phyloP scores from a whole-genome alignment of 192 early-diverging fungal genomes.

The Coemansia sp. region DNA sequence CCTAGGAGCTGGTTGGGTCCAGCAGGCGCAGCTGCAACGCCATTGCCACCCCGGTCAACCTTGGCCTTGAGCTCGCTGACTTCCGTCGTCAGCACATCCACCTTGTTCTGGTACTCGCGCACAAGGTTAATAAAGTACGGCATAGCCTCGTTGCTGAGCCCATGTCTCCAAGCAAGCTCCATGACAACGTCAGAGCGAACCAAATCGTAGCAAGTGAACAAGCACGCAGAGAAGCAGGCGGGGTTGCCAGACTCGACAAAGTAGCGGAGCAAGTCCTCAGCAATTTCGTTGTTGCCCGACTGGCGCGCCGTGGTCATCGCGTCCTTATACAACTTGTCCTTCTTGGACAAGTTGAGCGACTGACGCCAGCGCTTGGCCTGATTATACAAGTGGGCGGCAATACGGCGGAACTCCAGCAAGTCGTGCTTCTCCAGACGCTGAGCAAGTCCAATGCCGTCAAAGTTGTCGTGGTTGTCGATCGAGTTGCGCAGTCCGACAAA shows the following conservation, averaged over 20 bases:
- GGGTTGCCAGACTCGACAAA: slow-evolving; percentile 91
- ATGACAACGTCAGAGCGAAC: slow-evolving; percentile 91
- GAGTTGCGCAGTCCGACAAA: slow-evolving; percentile 91
- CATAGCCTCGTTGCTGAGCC: slow-evolving; percentile 92
- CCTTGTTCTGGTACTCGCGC: slow-evolving; percentile 86
- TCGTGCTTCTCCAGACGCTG: slow-evolving; percentile 95
- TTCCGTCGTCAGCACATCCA: slow-evolving; percentile 63
- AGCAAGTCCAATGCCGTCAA: slow-evolving; percentile 91
- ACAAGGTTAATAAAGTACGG: slow-evolving; percentile 94
- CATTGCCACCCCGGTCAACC: slow-evolving; percentile 46
- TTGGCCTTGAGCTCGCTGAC: slow-evolving; percentile 63
- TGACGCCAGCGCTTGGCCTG: slow-evolving; percentile 96
- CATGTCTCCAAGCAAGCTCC: slow-evolving; percentile 91
- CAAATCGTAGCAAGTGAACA: slow-evolving; percentile 95
- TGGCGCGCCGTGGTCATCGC: slow-evolving; percentile 98
- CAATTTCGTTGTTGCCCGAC: slow-evolving; percentile 82
- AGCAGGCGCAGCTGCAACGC: slow-evolving; percentile 27
- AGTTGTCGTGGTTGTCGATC: slow-evolving; percentile 92
- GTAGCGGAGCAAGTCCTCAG: slow-evolving; percentile 93
- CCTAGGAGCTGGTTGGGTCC: slow-evolving; percentile 64
- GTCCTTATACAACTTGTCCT: slow-evolving; percentile 97
- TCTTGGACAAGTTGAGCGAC: slow-evolving; percentile 92
- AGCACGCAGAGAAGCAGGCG: slow-evolving; percentile 91
- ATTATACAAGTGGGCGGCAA: slow-evolving; percentile 95
- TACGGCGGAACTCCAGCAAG: slow-evolving; percentile 95